phyloP scores from a whole-genome alignment of 345 rosid genomes.

The Euphorbia lathyris region DNA sequence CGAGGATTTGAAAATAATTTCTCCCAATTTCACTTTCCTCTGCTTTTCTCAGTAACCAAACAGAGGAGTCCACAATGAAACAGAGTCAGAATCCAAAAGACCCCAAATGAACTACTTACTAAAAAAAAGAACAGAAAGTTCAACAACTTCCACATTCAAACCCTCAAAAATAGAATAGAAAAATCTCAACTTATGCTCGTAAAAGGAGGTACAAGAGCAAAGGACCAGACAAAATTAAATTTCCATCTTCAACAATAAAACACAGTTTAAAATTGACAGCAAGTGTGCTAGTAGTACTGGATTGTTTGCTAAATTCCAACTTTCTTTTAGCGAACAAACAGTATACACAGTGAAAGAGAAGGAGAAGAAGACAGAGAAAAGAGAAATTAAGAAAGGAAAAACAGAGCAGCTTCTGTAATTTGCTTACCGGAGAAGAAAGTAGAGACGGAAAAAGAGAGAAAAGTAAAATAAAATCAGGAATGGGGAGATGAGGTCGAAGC shows the following conservation, averaged over 20 bases:
- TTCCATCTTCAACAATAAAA: background rate
- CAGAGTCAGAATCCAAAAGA: constrained; percentile 3
- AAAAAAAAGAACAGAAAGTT: background rate
- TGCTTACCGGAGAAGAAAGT: constrained; percentile 20
- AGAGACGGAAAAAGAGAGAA: constrained; percentile 2
- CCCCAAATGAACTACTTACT: background rate
- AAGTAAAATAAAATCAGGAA: background rate
- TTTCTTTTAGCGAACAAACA: constrained; percentile 16
- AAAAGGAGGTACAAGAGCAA: background rate
- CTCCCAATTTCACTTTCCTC: constrained; percentile 2
- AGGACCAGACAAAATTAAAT: background rate
- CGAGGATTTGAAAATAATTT: background rate
- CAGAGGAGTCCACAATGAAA: constrained; percentile 1
- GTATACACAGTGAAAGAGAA: background rate
- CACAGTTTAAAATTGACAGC: constrained; percentile 2
- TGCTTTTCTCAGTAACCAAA: constrained; percentile 18
- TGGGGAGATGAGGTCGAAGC: constrained; percentile 32
- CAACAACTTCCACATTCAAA: background rate
- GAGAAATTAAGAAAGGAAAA: too few species aligned
- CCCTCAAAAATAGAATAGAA: background rate
- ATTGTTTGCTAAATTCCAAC: constrained; percentile 17
- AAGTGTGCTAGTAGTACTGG: constrained; percentile 10
- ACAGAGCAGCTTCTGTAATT: background rate
- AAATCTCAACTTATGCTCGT: background rate
- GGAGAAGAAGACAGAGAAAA: background rate